These are phyloP conservation scores for Pestalotiopsis sp. DNA, from an alignment of 2,329 filamentous ascomycete genomes.

Conservation along the genomic window DNA sequence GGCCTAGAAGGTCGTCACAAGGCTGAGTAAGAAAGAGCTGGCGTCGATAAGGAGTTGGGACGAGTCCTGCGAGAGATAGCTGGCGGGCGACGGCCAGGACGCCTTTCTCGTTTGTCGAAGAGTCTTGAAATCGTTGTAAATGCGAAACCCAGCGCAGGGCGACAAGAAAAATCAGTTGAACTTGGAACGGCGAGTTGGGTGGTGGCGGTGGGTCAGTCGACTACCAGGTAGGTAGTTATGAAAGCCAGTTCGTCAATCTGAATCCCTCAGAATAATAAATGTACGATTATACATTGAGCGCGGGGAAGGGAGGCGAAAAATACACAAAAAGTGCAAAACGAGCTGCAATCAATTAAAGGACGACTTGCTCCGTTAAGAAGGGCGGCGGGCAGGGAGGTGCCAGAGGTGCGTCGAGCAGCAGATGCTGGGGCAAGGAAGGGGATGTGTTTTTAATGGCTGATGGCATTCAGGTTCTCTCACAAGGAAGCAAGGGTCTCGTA, in stretches of 20 bases:
- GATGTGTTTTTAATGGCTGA: constrained; percentile 3
- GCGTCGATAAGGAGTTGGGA: neutral
- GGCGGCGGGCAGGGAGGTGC: neutral
- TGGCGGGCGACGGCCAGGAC: constrained; percentile 2
- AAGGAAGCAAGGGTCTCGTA: neutral
- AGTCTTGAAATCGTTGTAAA: neutral
- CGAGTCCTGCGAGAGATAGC: neutral
- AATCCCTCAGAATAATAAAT: neutral
- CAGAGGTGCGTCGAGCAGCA: neutral
- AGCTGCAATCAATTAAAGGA: neutral
- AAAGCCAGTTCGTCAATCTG: neutral
- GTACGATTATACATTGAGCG: neutral
- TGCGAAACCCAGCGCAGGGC: constrained; percentile 9
- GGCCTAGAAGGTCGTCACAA: neutral
- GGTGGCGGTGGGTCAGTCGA: neutral
- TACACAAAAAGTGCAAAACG: neutral
- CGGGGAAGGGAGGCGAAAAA: constrained; percentile 7
- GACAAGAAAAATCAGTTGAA: neutral
- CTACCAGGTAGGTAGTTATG: neutral
- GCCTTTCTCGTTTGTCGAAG: neutral
- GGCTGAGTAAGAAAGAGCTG: neutral
- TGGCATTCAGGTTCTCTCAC: neutral
- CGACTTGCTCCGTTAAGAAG: neutral
- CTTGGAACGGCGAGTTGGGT: neutral
- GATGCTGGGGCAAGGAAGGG: neutral